These are phyloP conservation scores for Kodamaea sp. DNA, from an alignment of 1,139 yeast genomes.

Conservation along the genomic window DNA sequence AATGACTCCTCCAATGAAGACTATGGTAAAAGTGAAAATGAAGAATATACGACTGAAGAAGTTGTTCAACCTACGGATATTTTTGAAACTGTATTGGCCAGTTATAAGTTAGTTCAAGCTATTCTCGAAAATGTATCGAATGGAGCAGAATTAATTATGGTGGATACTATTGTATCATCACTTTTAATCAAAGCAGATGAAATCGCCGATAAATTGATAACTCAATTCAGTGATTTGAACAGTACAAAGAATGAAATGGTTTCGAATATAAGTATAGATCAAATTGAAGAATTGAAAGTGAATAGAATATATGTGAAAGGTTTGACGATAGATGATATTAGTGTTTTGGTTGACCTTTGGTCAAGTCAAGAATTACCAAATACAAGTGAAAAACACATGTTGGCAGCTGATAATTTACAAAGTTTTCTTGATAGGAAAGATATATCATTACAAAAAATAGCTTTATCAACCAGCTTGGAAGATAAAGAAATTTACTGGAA, in stretches of 20 bases:
- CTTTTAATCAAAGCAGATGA: constrained; percentile 20
- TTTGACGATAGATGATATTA: constrained; percentile 16
- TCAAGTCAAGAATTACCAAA: constrained; percentile 20
- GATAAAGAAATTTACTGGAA: constrained; percentile 31
- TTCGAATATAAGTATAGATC: constrained; percentile 21
- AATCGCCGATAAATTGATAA: constrained; percentile 22
- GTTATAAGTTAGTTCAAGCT: constrained; percentile 30
- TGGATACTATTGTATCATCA: constrained; percentile 13
- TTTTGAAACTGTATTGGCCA: constrained; percentile 33
- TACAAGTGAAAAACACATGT: constrained; percentile 34
- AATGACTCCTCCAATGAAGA: constrained; percentile 2
- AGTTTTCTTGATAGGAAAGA: constrained; percentile 39
- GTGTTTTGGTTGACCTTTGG: constrained; percentile 25
- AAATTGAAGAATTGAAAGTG: constrained; percentile 26
- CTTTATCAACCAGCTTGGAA: neutral
- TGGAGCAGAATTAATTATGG: neutral
- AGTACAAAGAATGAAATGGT: constrained; percentile 24
- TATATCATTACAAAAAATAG: constrained; percentile 6
- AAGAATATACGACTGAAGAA: constrained; percentile 25
- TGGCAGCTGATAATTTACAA: constrained; percentile 44
- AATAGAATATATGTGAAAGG: constrained; percentile 23
- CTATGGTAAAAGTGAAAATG: constrained; percentile 9
- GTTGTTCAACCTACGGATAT: constrained; percentile 38
- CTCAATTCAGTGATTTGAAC: constrained; percentile 20
- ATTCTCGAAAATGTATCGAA: constrained; percentile 22